phyloP scores from a whole-genome alignment of 768 basidiomycete species.

The Pisolithus albus region DNA sequence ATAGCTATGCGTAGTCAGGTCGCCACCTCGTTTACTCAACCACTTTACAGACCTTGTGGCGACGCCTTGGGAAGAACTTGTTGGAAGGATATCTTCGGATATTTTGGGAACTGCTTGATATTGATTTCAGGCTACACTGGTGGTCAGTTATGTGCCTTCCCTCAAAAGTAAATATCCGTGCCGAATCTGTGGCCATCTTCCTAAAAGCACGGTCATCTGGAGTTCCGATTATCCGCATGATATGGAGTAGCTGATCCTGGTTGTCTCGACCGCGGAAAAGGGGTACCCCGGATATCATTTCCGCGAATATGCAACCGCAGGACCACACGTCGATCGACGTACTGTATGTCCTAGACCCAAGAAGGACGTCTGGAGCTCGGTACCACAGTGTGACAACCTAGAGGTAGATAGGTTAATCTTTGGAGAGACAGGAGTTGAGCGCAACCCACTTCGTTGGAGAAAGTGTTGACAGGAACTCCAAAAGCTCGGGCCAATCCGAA shows the following conservation, averaged over 20 bases:
- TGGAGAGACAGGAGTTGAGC: neutral
- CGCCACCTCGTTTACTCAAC: neutral
- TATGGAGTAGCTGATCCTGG: conserved; percentile 94
- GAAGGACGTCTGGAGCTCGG: conserved; percentile 93
- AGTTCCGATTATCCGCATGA: conserved; percentile 95
- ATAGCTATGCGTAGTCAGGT: conserved; percentile 45
- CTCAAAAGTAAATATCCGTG: conserved; percentile 30
- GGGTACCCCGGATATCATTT: conserved; percentile 98
- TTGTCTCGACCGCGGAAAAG: conserved; percentile 96
- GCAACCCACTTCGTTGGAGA: conserved; percentile 79
- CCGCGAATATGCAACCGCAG: conserved; percentile 97
- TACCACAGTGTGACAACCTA: conserved; percentile 99
- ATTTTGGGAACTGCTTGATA: conserved; percentile 80
- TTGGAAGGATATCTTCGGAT: conserved; percentile 74
- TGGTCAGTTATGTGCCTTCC: conserved; percentile 4
- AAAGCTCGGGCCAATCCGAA: conserved; percentile 97
- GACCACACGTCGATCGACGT: conserved; percentile 99
- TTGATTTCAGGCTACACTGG: conserved; percentile 66
- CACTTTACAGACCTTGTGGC: conserved; percentile 52
- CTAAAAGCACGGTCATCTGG: conserved; percentile 82
- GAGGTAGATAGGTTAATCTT: conserved; percentile 1
- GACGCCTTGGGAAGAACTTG: conserved; percentile 83
- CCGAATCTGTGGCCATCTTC: conserved; percentile 87
- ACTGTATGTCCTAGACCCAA: conserved; percentile 95
- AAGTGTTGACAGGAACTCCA: conserved; percentile 98